These are phyloP conservation scores for Pulveroboletus sp. DNA, from an alignment of 768 basidiomycete genomes.

Conservation along the genomic window DNA sequence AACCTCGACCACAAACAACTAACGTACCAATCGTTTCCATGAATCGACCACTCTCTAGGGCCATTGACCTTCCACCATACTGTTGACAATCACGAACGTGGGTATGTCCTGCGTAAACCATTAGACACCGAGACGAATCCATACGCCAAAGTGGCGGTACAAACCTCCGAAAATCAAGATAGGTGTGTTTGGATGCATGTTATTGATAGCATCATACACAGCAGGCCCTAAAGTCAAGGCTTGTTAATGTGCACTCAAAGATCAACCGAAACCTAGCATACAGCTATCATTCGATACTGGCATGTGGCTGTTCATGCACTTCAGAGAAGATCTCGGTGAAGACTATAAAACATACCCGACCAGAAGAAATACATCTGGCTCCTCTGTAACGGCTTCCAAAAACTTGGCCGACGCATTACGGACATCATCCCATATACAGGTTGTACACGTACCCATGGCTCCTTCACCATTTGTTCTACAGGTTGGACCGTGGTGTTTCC, in stretches of 20 bases:
- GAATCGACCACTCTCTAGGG: slow-evolving; percentile 80
- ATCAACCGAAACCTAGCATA: slow-evolving; percentile 22
- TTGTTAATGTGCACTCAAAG: background rate
- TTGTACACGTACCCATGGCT: slow-evolving; percentile 56
- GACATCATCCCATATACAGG: too few species aligned
- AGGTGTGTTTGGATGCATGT: slow-evolving; percentile 67
- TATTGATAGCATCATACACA: slow-evolving; percentile 70
- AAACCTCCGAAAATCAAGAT: slow-evolving; percentile 78
- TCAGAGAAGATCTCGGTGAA: background rate
- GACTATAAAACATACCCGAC: slow-evolving; percentile 43
- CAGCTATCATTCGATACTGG: slow-evolving; percentile 68
- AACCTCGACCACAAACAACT: background rate
- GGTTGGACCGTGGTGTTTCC: slow-evolving; percentile 73
- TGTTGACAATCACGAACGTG: slow-evolving; percentile 27
- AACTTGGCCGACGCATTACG: slow-evolving; percentile 44
- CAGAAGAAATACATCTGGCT: slow-evolving; percentile 79
- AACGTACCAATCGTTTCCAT: slow-evolving; percentile 84
- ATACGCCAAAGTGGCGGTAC: background rate
- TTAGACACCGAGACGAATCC: background rate
- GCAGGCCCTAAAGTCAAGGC: slow-evolving; percentile 48
- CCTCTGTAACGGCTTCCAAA: slow-evolving; percentile 66
- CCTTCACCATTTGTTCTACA: slow-evolving; percentile 72
- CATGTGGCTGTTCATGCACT: slow-evolving; percentile 60
- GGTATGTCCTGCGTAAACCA: slow-evolving; percentile 44
- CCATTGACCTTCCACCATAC: slow-evolving; percentile 22